Conservation (phyloP, 2,329 filamentous ascomycete species). For the Xylaria polymorpha region DNA sequence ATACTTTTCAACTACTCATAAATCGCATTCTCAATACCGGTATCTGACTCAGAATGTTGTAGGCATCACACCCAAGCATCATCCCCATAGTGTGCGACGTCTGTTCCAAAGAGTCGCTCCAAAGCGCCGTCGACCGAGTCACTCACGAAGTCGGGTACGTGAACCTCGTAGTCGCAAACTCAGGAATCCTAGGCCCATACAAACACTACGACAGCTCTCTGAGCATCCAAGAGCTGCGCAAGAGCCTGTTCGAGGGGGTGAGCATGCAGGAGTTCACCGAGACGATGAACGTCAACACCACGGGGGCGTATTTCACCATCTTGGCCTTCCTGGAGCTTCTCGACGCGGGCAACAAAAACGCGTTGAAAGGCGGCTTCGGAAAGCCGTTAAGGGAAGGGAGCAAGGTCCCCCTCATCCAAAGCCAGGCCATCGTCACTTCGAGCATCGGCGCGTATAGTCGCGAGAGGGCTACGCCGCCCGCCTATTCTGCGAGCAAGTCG, state of each 20-base stretch:
- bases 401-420: constrained; percentile 49
- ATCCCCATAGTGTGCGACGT: constrained; percentile 56
- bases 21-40: background rate
- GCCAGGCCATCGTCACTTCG: constrained; percentile 68
- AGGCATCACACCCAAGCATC: constrained; percentile 37
- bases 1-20: background rate
- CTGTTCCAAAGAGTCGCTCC: constrained; percentile 60
- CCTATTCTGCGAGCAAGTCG: constrained; percentile 61
- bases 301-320: constrained; percentile 74
- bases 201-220: constrained; percentile 67
- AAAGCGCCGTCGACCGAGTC: constrained; percentile 68
- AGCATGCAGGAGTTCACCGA: constrained; percentile 66
- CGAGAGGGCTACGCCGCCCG: constrained; percentile 11
- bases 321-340: constrained; percentile 76
- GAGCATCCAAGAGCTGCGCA: constrained; percentile 44
- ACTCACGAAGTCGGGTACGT: constrained; percentile 64
- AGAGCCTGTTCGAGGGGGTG: constrained; percentile 54
- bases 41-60: background rate
- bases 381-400: constrained; percentile 40
- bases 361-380: constrained; percentile 46
- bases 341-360: constrained; percentile 66
- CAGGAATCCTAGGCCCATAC: constrained; percentile 24
- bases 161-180: constrained; percentile 45
- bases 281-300: constrained; percentile 71
- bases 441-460: constrained; percentile 63